These are phyloP conservation scores for Hydrangea macrophylla DNA, from an alignment of 148 eudicot species.

Conservation along the genomic window DNA sequence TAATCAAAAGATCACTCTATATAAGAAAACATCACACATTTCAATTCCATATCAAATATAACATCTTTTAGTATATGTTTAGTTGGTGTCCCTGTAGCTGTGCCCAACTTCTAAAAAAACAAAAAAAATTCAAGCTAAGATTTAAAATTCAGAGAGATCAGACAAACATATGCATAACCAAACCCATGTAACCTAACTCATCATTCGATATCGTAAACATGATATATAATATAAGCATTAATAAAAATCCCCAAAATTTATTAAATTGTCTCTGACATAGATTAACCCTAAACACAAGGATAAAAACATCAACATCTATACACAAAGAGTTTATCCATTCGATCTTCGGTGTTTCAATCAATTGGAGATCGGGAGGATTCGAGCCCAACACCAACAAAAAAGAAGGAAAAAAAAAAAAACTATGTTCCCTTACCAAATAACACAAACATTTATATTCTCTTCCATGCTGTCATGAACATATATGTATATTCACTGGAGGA, in stretches of 20 bases:
- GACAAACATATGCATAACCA: too few species aligned
- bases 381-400: not conserved
- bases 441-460: conserved; percentile 43
- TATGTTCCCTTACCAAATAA: conserved; percentile 17
- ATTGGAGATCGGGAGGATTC: not conserved
- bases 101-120: too few species aligned
- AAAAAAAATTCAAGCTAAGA: too few species aligned
- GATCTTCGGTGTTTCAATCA: not conserved
- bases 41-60: too few species aligned
- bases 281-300: not conserved
- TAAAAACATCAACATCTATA: conserved; percentile 8
- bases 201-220: not conserved
- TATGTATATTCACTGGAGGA: too few species aligned
- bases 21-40: too few species aligned
- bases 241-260: conserved; percentile 1
- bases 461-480: too few species aligned
- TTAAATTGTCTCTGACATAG: not conserved
- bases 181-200: too few species aligned
- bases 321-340: not conserved
- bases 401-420: not conserved
- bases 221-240: not conserved
- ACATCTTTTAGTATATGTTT: too few species aligned
- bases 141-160: too few species aligned
- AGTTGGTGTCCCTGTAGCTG: too few species aligned
- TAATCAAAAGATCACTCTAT: too few species aligned